phyloP scores from a whole-genome alignment of 768 basidiomycete species.

The Boletus vinaceobasis region DNA sequence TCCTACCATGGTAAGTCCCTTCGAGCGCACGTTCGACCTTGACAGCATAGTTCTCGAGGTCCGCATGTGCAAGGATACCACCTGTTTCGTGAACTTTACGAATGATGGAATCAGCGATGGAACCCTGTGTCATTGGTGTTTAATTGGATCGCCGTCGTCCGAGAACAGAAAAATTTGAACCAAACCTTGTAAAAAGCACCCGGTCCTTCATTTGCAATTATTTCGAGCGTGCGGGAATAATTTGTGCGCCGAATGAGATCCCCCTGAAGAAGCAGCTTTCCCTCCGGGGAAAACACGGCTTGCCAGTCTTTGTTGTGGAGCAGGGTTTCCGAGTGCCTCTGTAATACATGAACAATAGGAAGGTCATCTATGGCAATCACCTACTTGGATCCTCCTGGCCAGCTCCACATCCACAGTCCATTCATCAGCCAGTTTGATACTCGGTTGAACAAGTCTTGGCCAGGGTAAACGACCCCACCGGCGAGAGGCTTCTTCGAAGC shows the following conservation, averaged over 20 bases:
- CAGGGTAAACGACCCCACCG: conserved; percentile 83
- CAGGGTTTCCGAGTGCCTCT: conserved; percentile 56
- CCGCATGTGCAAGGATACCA: conserved; percentile 74
- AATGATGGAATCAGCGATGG: conserved; percentile 77
- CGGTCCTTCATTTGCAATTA: conserved; percentile 73
- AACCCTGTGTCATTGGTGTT: conserved; percentile 52
- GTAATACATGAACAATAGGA: not conserved
- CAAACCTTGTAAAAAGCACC: conserved; percentile 77
- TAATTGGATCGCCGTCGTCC: conserved; percentile 8
- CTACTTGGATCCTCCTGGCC: conserved; percentile 65
- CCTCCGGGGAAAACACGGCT: conserved; percentile 78
- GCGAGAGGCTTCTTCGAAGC: conserved; percentile 77
- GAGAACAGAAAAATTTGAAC: conserved; percentile 10
- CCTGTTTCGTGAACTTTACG: conserved; percentile 67
- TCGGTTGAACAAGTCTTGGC: conserved; percentile 73
- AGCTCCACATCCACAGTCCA: conserved; percentile 82
- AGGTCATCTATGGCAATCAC: conserved; percentile 17
- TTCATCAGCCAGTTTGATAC: conserved; percentile 67
- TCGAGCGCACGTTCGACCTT: conserved; percentile 69
- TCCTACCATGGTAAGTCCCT: conserved; percentile 73
- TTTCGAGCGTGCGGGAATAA: conserved; percentile 71
- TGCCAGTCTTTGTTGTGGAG: conserved; percentile 70
- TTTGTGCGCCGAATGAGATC: conserved; percentile 70
- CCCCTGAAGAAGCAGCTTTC: conserved; percentile 67
- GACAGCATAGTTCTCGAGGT: conserved; percentile 68